A percentile compares a stretch with the other conserved stretches of the same genome.
Conservation (phyloP, 2,329 filamentous ascomycete species). For the Aspergillus hortae region DNA sequence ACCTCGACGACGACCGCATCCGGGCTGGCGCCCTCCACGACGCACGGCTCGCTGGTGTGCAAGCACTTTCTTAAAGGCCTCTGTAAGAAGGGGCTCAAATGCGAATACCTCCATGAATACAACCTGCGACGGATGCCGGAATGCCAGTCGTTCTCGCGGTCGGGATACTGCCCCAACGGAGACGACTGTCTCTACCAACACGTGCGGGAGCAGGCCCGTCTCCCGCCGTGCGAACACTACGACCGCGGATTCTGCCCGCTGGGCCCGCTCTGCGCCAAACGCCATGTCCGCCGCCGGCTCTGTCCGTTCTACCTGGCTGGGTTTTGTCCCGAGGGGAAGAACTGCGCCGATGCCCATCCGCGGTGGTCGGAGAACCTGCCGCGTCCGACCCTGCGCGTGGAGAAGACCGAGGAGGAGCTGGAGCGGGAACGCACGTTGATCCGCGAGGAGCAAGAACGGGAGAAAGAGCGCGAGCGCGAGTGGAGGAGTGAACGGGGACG, state of each 20-base stretch:
- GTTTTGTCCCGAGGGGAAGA: slow-evolving; percentile 81
- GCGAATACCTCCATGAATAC: slow-evolving; percentile 98
- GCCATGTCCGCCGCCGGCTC: slow-evolving; percentile 76
- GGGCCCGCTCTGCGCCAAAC: slow-evolving; percentile 80
- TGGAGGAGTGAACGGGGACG: slow-evolving; percentile 52
- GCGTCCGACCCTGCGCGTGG: slow-evolving; percentile 58
- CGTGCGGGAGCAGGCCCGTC: slow-evolving; percentile 75
- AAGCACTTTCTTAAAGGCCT: slow-evolving; percentile 97
- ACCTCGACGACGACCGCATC: slow-evolving; percentile 43
- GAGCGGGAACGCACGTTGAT: slow-evolving; percentile 54
- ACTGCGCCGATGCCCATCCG: slow-evolving; percentile 77
- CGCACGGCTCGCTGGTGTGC: slow-evolving; percentile 69
- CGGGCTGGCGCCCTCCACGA: slow-evolving; percentile 38
- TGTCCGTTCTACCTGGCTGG: slow-evolving; percentile 87
- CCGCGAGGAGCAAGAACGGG: slow-evolving; percentile 58
- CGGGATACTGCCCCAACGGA: slow-evolving; percentile 92
- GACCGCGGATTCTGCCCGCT: slow-evolving; percentile 92
- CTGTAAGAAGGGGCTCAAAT: slow-evolving; percentile 95
- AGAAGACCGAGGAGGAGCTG: slow-evolving; percentile 70
- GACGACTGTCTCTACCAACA: slow-evolving; percentile 95
- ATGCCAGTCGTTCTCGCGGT: slow-evolving; percentile 92
- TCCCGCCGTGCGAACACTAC: slow-evolving; percentile 84
- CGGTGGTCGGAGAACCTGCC: slow-evolving; percentile 67
- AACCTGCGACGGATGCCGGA: slow-evolving; percentile 98
- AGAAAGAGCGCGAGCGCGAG: slow-evolving; percentile 53